Evolutionary conservation across 2,329 filamentous ascomycete species (phyloP).

Genomic region (Phaeomoniella chlamydospora): DNA sequence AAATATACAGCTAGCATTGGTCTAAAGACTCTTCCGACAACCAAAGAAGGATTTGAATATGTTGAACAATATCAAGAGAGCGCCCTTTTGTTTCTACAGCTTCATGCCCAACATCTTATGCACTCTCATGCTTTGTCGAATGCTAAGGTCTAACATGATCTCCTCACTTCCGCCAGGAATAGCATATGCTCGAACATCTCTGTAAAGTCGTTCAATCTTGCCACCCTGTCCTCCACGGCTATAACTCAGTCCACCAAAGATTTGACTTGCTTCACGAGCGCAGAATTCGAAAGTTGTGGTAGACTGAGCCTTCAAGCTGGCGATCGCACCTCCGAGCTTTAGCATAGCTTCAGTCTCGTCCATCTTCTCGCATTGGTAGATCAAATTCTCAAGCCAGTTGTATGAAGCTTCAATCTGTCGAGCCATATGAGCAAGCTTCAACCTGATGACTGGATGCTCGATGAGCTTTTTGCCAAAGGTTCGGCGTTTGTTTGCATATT

Average conservation of each 20-base stretch:
- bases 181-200: conserved; percentile 90
- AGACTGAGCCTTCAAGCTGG: conserved; percentile 81
- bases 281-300: conserved; percentile 97
- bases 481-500: conserved; percentile 91
- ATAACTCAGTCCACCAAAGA: conserved; percentile 90
- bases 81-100: no score
- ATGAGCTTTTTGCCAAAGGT: conserved; percentile 64
- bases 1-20: no score
- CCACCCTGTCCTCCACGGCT: conserved; percentile 85
- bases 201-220: conserved; percentile 87
- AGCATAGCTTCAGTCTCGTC: conserved; percentile 90
- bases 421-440: conserved; percentile 97
- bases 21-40: no score
- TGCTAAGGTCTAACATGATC: conserved; percentile 96
- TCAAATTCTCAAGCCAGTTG: conserved; percentile 89
- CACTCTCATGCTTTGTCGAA: conserved; percentile 77
- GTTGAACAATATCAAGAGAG: no score
- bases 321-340: conserved; percentile 86
- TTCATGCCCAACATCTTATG: conserved; percentile 93
- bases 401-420: conserved; percentile 95
- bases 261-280: conserved; percentile 88
- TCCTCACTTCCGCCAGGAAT: conserved; percentile 93
- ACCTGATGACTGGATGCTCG: conserved; percentile 85
- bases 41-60: no score
- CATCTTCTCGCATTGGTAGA: conserved; percentile 91